Base-by-base conservation (phyloP, 2,329 filamentous ascomycete genomes). In the Chrysoporthe austroafricana region DNA sequence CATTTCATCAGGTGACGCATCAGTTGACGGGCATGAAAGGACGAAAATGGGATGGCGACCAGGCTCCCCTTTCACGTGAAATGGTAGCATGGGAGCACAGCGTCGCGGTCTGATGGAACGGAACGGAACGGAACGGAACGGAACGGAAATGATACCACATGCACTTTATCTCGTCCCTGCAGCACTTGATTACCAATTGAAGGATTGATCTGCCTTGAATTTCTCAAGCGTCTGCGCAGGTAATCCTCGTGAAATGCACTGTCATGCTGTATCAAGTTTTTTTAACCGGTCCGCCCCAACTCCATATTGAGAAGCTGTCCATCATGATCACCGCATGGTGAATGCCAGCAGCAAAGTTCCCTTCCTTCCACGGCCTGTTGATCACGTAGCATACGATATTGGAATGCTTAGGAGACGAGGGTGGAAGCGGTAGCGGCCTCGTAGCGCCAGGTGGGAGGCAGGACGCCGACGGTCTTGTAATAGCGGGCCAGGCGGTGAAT, bases 401-500 rank as follows among this genome's bases (percentile, higher is more conserved):
- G 18, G 18, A 21, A 70, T 78, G 80, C 83, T 90, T 95, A 97
- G 83, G 94, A 89, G 82, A 97, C 94, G 78, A 97, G 86, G 81
- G 94, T 97, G 88, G 88, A 92, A 85, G 95, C 95, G 77, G 95
- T 98, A 82, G 95, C 93, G 83, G 89, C 93, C 92, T 98, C 95
- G 89, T 98, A 98, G 87, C 93, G 94, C 95, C 95, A 98, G 86
- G 93, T 98, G 76, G 95, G 95, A 79, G 95, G 88, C 72, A 91
- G 86, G 79, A 90, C 87, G 81, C 88, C 88, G 80, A 90, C 95
- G 82, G 94, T 95, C 92, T 97, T 98, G 93, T 98, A 99, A 92
- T 98, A 98, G 77, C 96, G 75, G 62, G 94, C 96, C 76, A 99
- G 92, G 87, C 96, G 95, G 92, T 99, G 96, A 85, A 99, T 98